These are phyloP conservation scores for Uromyces viciae-fabae DNA, from an alignment of 1,284 basidiomycete genomes.

Conservation along the genomic window DNA sequence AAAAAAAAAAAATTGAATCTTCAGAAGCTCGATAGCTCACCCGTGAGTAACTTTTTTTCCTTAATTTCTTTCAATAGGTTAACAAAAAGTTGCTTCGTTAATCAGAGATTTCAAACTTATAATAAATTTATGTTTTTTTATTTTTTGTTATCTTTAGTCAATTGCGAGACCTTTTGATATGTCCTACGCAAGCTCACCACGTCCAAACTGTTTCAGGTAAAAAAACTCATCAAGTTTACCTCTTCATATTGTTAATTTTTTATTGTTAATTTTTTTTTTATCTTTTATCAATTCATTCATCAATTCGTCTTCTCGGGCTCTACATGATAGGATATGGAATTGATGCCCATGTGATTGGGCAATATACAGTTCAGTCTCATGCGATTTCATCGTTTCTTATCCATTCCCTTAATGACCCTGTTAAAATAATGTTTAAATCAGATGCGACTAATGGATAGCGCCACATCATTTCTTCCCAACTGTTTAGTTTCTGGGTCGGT, in stretches of 20 bases:
- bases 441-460: constrained; percentile 31
- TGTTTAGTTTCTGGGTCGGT: constrained; percentile 40
- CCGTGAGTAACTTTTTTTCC: neutral
- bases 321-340: constrained; percentile 31
- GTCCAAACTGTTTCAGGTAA: constrained; percentile 43
- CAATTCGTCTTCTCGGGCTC: neutral
- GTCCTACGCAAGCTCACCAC: constrained; percentile 40
- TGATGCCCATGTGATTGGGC: constrained; percentile 40
- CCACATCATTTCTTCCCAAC: constrained; percentile 27
- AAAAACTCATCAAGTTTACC: neutral
- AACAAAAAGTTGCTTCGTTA: too few relatives aligned
- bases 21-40: constrained; percentile 30
- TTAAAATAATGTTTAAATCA: neutral
- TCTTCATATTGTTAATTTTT: neutral
- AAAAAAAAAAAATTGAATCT: neutral
- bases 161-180: constrained; percentile 42
- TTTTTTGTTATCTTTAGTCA: constrained; percentile 12
- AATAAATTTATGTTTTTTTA: neutral
- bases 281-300: neutral
- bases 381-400: neutral
- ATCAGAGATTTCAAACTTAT: neutral
- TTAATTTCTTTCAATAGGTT: neutral
- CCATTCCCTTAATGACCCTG: neutral
- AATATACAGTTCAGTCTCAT: constrained; percentile 36
- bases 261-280: neutral